Evolutionary conservation across 139 green algal genomes (phyloP).

Genomic region (Diplosphaera chodatii): DNA sequence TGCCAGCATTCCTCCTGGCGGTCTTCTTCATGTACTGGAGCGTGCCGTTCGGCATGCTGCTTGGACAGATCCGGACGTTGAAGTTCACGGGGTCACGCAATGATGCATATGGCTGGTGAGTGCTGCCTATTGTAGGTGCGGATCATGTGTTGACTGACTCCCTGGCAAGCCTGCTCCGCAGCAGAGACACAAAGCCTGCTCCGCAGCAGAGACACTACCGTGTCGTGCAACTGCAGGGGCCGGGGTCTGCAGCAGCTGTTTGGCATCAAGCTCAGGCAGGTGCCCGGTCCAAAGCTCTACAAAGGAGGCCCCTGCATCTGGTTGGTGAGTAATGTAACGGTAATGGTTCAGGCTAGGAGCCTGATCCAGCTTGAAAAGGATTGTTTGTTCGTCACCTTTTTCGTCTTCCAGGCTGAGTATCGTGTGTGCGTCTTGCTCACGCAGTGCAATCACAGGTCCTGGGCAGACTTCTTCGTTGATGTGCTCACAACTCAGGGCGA

Average conservation of each 20-base stretch:
- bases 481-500: conserved; percentile 69
- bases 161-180: no score
- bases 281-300: conserved; percentile 36
- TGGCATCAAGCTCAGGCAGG: conserved; percentile 29
- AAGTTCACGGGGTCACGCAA: conserved; percentile 38
- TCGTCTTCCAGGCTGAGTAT: no score
- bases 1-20: conserved; percentile 36
- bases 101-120: conserved; percentile 57
- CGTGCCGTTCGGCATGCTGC: conserved; percentile 29
- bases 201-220: no score
- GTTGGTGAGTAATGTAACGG: conserved; percentile 35
- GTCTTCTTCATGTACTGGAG: conserved; percentile 60
- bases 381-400: background rate
- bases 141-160: no score
- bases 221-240: no score
- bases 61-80: conserved; percentile 39
- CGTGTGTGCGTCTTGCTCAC: background rate
- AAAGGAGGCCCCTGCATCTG: conserved; percentile 42
- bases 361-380: background rate
- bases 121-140: no score
- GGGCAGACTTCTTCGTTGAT: conserved; percentile 90
- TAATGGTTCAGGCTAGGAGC: background rate
- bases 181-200: no score
- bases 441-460: conserved; percentile 86
- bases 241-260: conserved; percentile 30